phyloP scores from a whole-genome alignment of 257 asterid species.

The Nicotiana tabacum region DNA sequence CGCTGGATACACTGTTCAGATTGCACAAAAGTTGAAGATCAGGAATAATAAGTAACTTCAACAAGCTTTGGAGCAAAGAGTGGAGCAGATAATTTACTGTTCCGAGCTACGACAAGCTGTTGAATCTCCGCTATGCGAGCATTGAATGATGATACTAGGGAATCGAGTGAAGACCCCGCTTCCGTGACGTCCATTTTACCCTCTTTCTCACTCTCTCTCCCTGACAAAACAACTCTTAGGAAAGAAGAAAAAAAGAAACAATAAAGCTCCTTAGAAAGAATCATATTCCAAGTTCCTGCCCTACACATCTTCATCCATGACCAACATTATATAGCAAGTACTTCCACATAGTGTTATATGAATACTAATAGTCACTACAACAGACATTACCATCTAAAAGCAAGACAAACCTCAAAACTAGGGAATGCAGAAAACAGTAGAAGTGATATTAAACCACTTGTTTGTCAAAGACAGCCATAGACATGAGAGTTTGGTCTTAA shows the following conservation, averaged over 20 bases:
- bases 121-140: slow-evolving; percentile 74
- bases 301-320: not conserved
- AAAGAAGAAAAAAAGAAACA: not conserved
- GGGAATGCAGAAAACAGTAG: not conserved
- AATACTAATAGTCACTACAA: not conserved
- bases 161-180: slow-evolving; percentile 76
- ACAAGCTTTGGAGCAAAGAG: not conserved
- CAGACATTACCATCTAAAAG: not conserved
- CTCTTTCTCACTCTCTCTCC: not conserved
- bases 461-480: not conserved
- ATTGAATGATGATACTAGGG: slow-evolving; percentile 73
- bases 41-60: not conserved
- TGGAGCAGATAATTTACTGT: slow-evolving; percentile 41
- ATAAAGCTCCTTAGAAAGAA: not conserved
- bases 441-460: not conserved
- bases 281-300: not conserved
- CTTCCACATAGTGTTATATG: not conserved
- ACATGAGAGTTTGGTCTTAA: not conserved
- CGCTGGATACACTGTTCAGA: slow-evolving; percentile 68
- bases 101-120: slow-evolving; percentile 86
- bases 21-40: not conserved
- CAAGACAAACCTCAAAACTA: not conserved
- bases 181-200: slow-evolving; percentile 57
- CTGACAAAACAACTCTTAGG: not conserved
- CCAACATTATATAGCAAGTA: not conserved